A percentile compares a stretch with the other conserved stretches of the same genome.
These are phyloP conservation scores for Rehmannia glutinosa DNA, from an alignment of 257 asterid genomes.

Conservation along the genomic window DNA sequence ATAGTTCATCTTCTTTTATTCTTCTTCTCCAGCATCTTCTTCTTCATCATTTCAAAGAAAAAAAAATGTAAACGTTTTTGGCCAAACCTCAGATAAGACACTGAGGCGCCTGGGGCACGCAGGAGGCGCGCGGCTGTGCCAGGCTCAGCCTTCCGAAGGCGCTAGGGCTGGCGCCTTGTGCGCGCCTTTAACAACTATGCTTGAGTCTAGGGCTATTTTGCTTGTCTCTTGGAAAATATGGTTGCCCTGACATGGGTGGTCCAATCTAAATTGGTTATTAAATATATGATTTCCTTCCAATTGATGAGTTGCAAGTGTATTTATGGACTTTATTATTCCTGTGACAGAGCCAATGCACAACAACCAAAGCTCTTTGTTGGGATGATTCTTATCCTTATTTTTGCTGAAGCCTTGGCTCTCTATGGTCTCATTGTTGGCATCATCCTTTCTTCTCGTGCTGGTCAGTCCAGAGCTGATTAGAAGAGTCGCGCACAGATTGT, in stretches of 20 bases:
- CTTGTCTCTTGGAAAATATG: not conserved
- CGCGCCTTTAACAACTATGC: no score
- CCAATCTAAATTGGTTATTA: not conserved
- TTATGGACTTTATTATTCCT: not conserved
- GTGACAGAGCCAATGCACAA: slow-evolving; percentile 73
- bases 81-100: no score
- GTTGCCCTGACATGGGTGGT: not conserved
- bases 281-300: not conserved
- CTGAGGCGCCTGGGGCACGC: no score
- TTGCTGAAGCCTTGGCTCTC: slow-evolving; percentile 78
- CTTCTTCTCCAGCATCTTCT: no score
- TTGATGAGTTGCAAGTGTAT: not conserved
- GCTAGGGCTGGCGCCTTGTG: no score
- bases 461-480: slow-evolving; percentile 86
- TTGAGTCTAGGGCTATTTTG: not conserved
- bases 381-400: slow-evolving; percentile 80
- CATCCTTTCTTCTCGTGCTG: slow-evolving; percentile 87
- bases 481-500: slow-evolving; percentile 4
- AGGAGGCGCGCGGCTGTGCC: no score
- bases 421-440: slow-evolving; percentile 84
- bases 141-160: no score
- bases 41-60: no score
- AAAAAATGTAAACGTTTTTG: no score
- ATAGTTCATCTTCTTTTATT: no score
- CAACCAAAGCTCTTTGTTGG: slow-evolving; percentile 85